Base-by-base conservation (phyloP, 2,329 filamentous ascomycete species). In the Tolypocladium guangdongense region DNA sequence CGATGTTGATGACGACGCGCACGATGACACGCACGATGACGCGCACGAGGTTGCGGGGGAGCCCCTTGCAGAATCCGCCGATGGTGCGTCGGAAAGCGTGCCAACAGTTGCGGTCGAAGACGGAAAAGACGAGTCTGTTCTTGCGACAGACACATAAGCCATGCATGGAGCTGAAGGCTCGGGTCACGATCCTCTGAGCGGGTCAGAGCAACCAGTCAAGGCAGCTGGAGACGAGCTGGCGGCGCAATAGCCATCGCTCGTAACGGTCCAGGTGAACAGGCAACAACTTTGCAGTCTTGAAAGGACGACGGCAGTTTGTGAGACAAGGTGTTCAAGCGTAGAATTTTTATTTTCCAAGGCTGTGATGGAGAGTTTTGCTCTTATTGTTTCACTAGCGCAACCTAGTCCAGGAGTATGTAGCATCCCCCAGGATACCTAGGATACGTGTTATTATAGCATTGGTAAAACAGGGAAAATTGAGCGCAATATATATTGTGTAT, bases 371-470 rank as follows among this genome's bases (percentile, higher is more conserved):
- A 18, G n/a, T 10, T 12, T 33, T 32, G 27, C 43, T 27, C 22
- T 52, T 41, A 18, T 48, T 33, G 50, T 37, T 38, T 52, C 24
- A 30, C 35, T 30, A 22, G 41, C 51, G 41, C 41, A 52, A 33
- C 38, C 7, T 48, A 52, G 43, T 38, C 32, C 7, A 37, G 52
- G 52, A 38, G 22, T 18, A 35, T 35, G 36, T 41, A 53, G 41
- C 36, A 22, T 48, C 51, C 30, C 47, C 55, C 38, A 55, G 55
- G 55, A 58, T 57, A 58, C 53, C 55, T 57, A 55, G 56, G 55
- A 58, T 57, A 58, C 53, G 39, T 53, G 53, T 49, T 54, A 22
- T 50, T 54, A 22, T 50, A 39, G 33, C 16, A 51, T 56, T 41
- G 52, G 22, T 41, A 35, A 49, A 35, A 51, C 18, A 27, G 35